Evolutionary conservation across 2,329 filamentous ascomycete species (phyloP).

Genomic region (Tolypocladium album): DNA sequence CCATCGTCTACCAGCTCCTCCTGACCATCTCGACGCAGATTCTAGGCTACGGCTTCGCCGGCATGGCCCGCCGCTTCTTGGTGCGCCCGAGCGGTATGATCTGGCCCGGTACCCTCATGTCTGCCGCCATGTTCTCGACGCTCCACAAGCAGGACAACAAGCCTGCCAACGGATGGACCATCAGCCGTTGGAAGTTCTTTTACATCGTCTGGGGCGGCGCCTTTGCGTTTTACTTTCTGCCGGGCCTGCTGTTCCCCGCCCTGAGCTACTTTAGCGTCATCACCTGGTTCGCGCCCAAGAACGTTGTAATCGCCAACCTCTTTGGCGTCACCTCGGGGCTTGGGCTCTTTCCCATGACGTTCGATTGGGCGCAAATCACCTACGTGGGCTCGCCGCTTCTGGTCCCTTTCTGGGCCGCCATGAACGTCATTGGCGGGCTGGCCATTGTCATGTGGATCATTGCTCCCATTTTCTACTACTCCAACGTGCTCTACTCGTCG

Average conservation of each 20-base stretch:
- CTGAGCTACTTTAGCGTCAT: constrained; percentile 83
- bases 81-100: constrained; percentile 84
- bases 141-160: constrained; percentile 79
- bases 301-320: constrained; percentile 75
- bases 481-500: constrained; percentile 67
- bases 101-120: constrained; percentile 82
- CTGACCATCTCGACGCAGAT: constrained; percentile 81
- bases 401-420: constrained; percentile 76
- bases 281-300: constrained; percentile 81
- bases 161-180: constrained; percentile 69
- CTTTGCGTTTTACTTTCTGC: constrained; percentile 77
- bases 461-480: constrained; percentile 71
- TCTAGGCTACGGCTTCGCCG: constrained; percentile 77
- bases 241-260: constrained; percentile 71
- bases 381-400: constrained; percentile 78
- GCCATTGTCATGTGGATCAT: constrained; percentile 78
- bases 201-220: constrained; percentile 59
- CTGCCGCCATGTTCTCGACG: constrained; percentile 79
- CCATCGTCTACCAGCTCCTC: constrained; percentile 68
- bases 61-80: constrained; percentile 68
- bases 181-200: constrained; percentile 79
- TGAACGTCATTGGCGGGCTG: constrained; percentile 73
- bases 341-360: constrained; percentile 74
- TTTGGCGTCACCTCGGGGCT: constrained; percentile 81
- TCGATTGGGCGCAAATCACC: constrained; percentile 86